Evolutionary conservation across 176 grass and related monocot species (phyloP).

Genomic region (Puccinellia tenuiflora): DNA sequence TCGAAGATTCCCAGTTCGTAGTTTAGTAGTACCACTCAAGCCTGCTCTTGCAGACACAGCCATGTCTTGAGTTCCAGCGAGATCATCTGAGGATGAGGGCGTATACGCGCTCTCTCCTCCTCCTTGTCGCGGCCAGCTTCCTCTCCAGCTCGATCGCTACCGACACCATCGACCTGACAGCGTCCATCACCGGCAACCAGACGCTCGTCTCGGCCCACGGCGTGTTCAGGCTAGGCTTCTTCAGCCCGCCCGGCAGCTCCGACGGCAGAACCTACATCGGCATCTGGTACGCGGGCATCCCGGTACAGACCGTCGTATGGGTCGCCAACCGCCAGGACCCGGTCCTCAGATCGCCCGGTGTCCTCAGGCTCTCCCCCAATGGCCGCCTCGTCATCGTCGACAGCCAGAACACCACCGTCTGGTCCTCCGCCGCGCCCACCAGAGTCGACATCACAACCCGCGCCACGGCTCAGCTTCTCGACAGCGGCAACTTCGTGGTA

Average conservation of each 20-base stretch:
- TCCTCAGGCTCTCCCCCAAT: conserved; percentile 19
- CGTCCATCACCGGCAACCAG: too few species aligned
- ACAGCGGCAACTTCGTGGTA: conserved; percentile 41
- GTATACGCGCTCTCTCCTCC: not conserved
- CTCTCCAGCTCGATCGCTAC: not conserved
- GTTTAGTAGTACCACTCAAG: not conserved
- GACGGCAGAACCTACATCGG: conserved; percentile 27
- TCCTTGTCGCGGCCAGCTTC: not conserved
- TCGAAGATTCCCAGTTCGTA: not conserved
- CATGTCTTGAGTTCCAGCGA: not conserved
- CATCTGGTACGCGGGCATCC: conserved; percentile 28
- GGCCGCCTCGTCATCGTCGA: conserved; percentile 24
- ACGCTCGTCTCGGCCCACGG: too few species aligned
- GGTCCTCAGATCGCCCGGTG: not conserved
- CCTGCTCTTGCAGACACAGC: not conserved
- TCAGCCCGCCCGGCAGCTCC: conserved; percentile 8
- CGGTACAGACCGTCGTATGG: conserved; percentile 27
- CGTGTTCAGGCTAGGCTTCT: conserved; percentile 33
- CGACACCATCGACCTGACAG: not conserved
- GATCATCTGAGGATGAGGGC: not conserved
- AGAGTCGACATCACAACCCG: not conserved
- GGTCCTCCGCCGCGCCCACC: conserved; percentile 19
- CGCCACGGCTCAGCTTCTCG: not conserved
- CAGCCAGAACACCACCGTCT: conserved; percentile 7
- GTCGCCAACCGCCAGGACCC: conserved; percentile 42